Evolutionary conservation across 768 basidiomycete genomes (phyloP).

Genomic region (Tubosaeta brunneosetosa): DNA sequence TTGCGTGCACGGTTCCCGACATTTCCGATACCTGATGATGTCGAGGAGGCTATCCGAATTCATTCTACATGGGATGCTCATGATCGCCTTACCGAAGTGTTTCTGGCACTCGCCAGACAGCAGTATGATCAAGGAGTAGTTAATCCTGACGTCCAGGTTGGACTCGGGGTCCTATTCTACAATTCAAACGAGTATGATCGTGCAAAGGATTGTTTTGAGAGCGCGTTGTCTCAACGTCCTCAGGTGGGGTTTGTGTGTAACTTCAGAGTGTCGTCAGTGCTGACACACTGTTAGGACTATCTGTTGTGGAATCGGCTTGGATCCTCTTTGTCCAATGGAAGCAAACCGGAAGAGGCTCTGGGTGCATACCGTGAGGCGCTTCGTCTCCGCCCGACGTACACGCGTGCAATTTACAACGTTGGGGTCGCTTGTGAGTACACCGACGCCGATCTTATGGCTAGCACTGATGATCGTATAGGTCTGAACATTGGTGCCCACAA

Average conservation of each 20-base stretch:
- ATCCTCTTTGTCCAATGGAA: constrained; percentile 91
- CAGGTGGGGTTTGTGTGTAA: constrained; percentile 38
- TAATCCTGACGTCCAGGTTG: constrained; percentile 91
- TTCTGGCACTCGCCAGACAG: constrained; percentile 74
- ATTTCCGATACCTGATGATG: constrained; percentile 50
- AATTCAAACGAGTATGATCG: constrained; percentile 80
- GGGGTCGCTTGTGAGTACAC: constrained; percentile 88
- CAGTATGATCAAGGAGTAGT: constrained; percentile 69
- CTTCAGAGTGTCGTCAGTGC: not conserved
- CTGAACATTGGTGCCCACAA: constrained; percentile 93
- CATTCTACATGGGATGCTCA: constrained; percentile 81
- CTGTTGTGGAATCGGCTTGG: constrained; percentile 94
- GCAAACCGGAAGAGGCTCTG: constrained; percentile 88
- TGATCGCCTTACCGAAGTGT: constrained; percentile 73
- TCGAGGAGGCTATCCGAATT: constrained; percentile 47
- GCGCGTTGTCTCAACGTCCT: constrained; percentile 75
- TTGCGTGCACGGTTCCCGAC: constrained; percentile 61
- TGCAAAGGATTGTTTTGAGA: constrained; percentile 92
- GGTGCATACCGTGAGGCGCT: constrained; percentile 89
- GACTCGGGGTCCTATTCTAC: constrained; percentile 90
- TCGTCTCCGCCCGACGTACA: constrained; percentile 88
- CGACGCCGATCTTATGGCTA: not conserved
- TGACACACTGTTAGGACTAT: constrained; percentile 58
- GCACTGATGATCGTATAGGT: constrained; percentile 44
- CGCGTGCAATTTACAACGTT: constrained; percentile 95